Percentiles rank a stretch among this genome's conserved stretches.
Evolutionary conservation across 164 flowering plant species (phyloP).

Genomic region (Vitis rotundifolia): DNA sequence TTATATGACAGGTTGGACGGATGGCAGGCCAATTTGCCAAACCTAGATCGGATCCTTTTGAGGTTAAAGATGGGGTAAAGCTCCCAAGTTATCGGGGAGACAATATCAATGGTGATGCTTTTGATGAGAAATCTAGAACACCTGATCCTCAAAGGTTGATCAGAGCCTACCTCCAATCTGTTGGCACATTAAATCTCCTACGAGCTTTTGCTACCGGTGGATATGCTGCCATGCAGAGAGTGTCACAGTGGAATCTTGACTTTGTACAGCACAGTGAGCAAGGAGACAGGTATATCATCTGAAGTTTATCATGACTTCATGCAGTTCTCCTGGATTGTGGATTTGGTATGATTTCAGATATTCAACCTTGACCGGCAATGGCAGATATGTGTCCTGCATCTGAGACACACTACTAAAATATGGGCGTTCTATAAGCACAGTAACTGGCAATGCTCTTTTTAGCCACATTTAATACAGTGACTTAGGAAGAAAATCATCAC

Average conservation of each 20-base stretch:
- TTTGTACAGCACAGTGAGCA: slow-evolving; percentile 45
- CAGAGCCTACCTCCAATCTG: slow-evolving; percentile 53
- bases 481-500: no score
- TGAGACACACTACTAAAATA: no score
- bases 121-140: slow-evolving; percentile 45
- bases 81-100: slow-evolving; percentile 58
- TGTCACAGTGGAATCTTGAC: slow-evolving; percentile 52
- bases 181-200: slow-evolving; percentile 53
- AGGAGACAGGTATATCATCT: slow-evolving; percentile 39
- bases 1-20: slow-evolving; percentile 38
- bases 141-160: slow-evolving; percentile 56
- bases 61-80: slow-evolving; percentile 45
- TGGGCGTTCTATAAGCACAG: no score
- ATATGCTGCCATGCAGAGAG: slow-evolving; percentile 56
- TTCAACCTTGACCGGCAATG: no score
- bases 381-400: no score
- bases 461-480: no score
- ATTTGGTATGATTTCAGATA: no score
- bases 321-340: neutral
- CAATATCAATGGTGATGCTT: slow-evolving; percentile 43
- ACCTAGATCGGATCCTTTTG: slow-evolving; percentile 54
- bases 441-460: no score
- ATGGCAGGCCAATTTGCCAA: slow-evolving; percentile 66
- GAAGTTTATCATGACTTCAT: neutral
- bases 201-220: slow-evolving; percentile 59